phyloP scores from a whole-genome alignment of 345 rosid species.

The Bruguiera sexangula region DNA sequence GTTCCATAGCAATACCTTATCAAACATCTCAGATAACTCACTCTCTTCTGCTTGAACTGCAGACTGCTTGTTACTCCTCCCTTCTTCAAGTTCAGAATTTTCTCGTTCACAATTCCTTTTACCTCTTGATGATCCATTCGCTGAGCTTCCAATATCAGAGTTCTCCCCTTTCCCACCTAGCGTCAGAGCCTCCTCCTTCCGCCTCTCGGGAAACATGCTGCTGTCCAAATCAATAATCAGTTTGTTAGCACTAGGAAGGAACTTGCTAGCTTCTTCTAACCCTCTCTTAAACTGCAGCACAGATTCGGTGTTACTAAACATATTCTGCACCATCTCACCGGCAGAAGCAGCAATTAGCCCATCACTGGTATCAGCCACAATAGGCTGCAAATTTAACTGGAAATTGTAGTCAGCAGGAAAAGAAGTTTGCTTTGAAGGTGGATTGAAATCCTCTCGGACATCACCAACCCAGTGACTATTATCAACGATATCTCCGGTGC shows the following conservation, averaged over 20 bases:
- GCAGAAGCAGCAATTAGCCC: constrained; percentile 33
- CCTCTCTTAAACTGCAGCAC: constrained; percentile 66
- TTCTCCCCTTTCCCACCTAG: constrained; percentile 29
- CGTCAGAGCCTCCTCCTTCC: constrained; percentile 17
- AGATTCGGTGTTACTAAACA: constrained; percentile 55
- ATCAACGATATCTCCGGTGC: constrained; percentile 1
- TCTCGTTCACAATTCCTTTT: constrained; percentile 56
- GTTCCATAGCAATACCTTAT: constrained; percentile 52
- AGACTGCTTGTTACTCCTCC: constrained; percentile 54
- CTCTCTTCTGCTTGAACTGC: constrained; percentile 49
- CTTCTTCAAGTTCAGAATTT: constrained; percentile 43
- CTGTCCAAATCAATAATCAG: constrained; percentile 37
- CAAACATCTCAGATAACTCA: constrained; percentile 65
- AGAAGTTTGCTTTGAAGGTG: constrained; percentile 9
- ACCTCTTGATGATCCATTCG: constrained; percentile 41
- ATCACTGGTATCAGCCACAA: constrained; percentile 6
- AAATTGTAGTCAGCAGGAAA: constrained; percentile 13
- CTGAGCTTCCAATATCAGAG: constrained; percentile 16
- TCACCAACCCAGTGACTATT: constrained; percentile 5
- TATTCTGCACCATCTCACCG: constrained; percentile 38
- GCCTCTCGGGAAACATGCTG: background rate
- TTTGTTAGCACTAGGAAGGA: constrained; percentile 60
- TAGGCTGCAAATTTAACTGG: constrained; percentile 15
- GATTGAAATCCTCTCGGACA: background rate
- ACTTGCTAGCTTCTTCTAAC: constrained; percentile 79